Conservation (phyloP, 176 grass and related monocot species). For the Pontederia paniculata region DNA sequence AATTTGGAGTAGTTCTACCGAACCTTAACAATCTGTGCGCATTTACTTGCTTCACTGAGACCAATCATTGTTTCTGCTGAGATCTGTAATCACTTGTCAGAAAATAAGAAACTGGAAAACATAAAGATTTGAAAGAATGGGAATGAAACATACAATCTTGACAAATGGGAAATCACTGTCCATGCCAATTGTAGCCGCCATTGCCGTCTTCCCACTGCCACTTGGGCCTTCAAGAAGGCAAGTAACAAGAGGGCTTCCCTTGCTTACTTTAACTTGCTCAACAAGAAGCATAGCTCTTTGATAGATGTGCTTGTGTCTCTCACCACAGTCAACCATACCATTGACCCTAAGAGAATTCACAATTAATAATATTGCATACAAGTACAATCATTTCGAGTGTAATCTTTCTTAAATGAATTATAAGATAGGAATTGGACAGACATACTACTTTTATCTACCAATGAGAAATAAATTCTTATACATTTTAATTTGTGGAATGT, state of each 20-base stretch:
- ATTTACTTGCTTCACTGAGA: conserved; percentile 86
- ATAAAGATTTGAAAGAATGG: not conserved
- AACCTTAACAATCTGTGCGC: conserved; percentile 90
- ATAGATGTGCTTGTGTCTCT: conserved; percentile 58
- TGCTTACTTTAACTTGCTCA: conserved; percentile 88
- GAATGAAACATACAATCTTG: conserved; percentile 73
- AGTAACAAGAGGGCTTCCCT: conserved; percentile 86
- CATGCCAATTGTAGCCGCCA: conserved; percentile 72
- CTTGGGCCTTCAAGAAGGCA: conserved; percentile 90
- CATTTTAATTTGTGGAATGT: too few relatives aligned
- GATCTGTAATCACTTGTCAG: conserved; percentile 28
- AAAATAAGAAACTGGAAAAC: not conserved
- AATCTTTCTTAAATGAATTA: too few relatives aligned
- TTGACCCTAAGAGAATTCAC: conserved; percentile 35
- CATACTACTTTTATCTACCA: too few relatives aligned
- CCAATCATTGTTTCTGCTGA: conserved; percentile 97
- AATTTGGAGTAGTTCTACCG: conserved; percentile 11
- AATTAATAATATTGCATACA: too few relatives aligned
- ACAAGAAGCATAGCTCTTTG: conserved; percentile 88
- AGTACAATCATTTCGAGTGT: too few relatives aligned
- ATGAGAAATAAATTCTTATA: too few relatives aligned
- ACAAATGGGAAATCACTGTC: conserved; percentile 97
- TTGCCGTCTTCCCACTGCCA: conserved; percentile 82
- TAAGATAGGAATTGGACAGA: too few relatives aligned
- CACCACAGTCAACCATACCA: conserved; percentile 85